Percentiles rank a stretch among this genome's conserved stretches.
These are phyloP conservation scores for Coffea eugenioides DNA, from an alignment of 257 asterid genomes.

Conservation along the genomic window DNA sequence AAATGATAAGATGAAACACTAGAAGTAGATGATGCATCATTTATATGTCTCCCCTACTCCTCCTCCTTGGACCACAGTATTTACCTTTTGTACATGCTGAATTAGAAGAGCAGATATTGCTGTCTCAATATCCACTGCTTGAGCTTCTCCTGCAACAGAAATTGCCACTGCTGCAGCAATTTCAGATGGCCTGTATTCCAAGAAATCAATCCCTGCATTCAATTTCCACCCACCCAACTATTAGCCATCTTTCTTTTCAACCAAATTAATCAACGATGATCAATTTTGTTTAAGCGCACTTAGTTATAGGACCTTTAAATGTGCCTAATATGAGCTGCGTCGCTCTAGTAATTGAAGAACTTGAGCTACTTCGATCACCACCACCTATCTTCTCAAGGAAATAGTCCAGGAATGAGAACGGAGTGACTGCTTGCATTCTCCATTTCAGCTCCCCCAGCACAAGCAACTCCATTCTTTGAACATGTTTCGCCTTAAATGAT, in stretches of 20 bases:
- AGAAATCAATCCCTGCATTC: conserved; percentile 40
- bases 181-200: conserved; percentile 47
- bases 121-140: conserved; percentile 27
- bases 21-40: conserved; percentile 6
- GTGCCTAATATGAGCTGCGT: conserved; percentile 34
- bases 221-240: conserved; percentile 24
- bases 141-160: conserved; percentile 32
- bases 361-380: conserved; percentile 25
- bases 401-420: conserved; percentile 41
- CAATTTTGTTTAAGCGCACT: not conserved
- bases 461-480: conserved; percentile 47
- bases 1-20: conserved; percentile 13
- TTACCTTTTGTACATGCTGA: conserved; percentile 36
- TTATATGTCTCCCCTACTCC: not conserved
- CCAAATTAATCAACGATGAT: not conserved
- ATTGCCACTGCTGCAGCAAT: conserved; percentile 51
- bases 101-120: conserved; percentile 32
- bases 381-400: conserved; percentile 28
- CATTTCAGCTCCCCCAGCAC: conserved; percentile 41
- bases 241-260: not conserved
- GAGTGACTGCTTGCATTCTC: conserved; percentile 48
- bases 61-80: conserved; percentile 27
- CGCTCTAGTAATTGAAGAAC: conserved; percentile 22
- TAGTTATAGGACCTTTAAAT: conserved; percentile 24
- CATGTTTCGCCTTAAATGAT: conserved; percentile 38